Base-by-base conservation (phyloP, 2,329 filamentous ascomycete species). In the Ophiostoma pallidulum region DNA sequence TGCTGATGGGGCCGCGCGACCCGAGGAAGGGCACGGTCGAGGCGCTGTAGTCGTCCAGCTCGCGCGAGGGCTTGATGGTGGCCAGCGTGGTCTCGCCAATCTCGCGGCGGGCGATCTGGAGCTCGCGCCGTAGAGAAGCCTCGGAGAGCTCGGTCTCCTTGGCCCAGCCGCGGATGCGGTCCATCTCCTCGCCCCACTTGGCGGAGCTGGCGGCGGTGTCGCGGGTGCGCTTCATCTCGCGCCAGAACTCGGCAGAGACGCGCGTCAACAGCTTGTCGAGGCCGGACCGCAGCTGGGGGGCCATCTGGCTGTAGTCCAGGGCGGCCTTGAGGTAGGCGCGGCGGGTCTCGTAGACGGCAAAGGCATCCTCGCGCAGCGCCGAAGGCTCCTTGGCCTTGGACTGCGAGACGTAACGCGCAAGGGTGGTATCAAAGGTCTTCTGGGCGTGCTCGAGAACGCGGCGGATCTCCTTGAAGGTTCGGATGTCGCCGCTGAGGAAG, bases 71-170 rank as follows among this genome's bases (percentile, higher is more conserved):
- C 55, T 86, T 83, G 53, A 78, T 80, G 20, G 74, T 71, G 13
- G 76, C 66, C 56, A 92, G 77, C 1, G 89, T 84, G 48, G 70
- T 76, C 54, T 91, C 87, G 56, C 90, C 87, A 41, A 98, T 82
- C 55, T 92, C 84, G 57, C 84, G 82, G 49, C 91, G 75, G 2
- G 90, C 86, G 29, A 80, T 67, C 50, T 89, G 76, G 24, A 97
- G 71, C 67, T 97, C 91, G 28, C 83, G 73, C 61, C 82, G 84
- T 64, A 97, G 95, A 4, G 82, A 72, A 36, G 78, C 75, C 64
- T 97, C 92, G n/a, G 84, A 83, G 42, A 80, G 75, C 65, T 96
- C 91, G 86, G 98, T 91, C 63, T 96, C 89, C 59, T 84, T 86
- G 49, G 86, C 84, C 92, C 92, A 98, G 28, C 90, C 89, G 51